phyloP scores from a whole-genome alignment of 108 stramenopile genomes.

The Asterionellopsis glacialis region DNA sequence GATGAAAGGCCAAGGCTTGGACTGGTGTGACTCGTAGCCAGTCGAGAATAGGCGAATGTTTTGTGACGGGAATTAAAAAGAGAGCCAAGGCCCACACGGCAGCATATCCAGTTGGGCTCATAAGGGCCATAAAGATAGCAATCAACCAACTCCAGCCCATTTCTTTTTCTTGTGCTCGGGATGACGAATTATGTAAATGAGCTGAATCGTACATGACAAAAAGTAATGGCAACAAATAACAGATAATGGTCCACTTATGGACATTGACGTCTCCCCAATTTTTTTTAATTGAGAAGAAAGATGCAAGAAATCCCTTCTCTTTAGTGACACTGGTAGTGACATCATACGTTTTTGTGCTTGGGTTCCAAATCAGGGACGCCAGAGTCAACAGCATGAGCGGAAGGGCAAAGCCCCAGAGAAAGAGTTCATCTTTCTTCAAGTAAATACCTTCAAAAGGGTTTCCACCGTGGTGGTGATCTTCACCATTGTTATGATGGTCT shows the following conservation, averaged over 20 bases:
- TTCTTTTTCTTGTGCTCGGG: too few species aligned
- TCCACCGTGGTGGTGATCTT: conserved; percentile 1
- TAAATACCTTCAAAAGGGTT: conserved; percentile 3
- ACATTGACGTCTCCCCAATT: too few species aligned
- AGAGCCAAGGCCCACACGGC: conserved; percentile 8
- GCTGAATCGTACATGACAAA: too few species aligned
- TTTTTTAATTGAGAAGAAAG: too few species aligned
- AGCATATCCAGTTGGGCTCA: conserved; percentile 3
- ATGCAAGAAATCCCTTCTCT: too few species aligned
- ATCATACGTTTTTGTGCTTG: not conserved
- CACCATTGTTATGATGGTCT: not conserved
- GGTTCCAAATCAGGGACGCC: conserved; percentile 2
- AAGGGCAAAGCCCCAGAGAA: conserved; percentile 6
- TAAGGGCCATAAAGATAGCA: too few species aligned
- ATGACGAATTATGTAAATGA: too few species aligned
- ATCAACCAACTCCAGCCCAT: too few species aligned
- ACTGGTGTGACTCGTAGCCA: conserved; percentile 3
- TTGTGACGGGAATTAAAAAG: conserved; percentile 36
- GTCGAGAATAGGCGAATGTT: conserved; percentile 19
- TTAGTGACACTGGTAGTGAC: not conserved
- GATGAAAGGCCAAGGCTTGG: conserved; percentile 21
- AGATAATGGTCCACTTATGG: too few species aligned
- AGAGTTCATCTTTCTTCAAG: conserved; percentile 9
- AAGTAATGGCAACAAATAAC: too few species aligned
- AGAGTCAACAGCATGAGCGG: conserved; percentile 3